Base-by-base conservation (phyloP, 2,329 filamentous ascomycete genomes). In the Arthroderma sp. region DNA sequence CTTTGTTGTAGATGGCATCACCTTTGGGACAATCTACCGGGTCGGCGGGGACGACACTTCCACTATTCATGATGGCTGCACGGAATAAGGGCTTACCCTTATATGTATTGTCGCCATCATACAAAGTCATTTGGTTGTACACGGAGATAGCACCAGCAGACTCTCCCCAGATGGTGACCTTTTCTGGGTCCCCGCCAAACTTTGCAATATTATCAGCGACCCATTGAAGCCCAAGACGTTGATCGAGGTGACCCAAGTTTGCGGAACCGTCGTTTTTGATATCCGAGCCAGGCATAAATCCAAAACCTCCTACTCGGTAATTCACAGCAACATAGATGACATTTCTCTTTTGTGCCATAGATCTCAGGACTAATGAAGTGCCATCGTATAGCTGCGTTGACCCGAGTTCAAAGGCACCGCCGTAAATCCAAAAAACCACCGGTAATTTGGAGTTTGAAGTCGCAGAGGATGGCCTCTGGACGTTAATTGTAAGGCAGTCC, bases 161-260 rank as follows among this genome's bases (percentile, higher is more conserved):
- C 66, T 91, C 83, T 25, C 87, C 87, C 84, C 84, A 89, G 59
- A 91, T 84, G 0, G 86, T 91, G 4, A 91, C 86, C 67, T 86
- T 86, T n/a, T 76, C 74, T 0, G 86, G 84, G 66, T 91, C 87
- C 13, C 88, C 88, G 8, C 88, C 88, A 66, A 93, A 94, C 0
- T 81, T 77, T 0, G 74, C 82, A 58, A 91, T 88, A 62, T 91
- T 88, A 63, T 88, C 85, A 6, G 85, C 82, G 0, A 88, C 80
- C 87, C 87, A 91, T 66, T 90, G 73, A 5, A 91, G 74, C 0
- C 80, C 87, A 61, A 86, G 76, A 35, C 85, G 77, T 64, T 91
- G 86, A 65, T 91, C 87, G 0, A 86, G 75, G 2, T 88, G 76
- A 2, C 87, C 87, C 2, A 88, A 68, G 66, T 91, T 91, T 2